phyloP scores from a whole-genome alignment of 2,329 filamentous ascomycete species.

The Tolypocladium capitatum region DNA sequence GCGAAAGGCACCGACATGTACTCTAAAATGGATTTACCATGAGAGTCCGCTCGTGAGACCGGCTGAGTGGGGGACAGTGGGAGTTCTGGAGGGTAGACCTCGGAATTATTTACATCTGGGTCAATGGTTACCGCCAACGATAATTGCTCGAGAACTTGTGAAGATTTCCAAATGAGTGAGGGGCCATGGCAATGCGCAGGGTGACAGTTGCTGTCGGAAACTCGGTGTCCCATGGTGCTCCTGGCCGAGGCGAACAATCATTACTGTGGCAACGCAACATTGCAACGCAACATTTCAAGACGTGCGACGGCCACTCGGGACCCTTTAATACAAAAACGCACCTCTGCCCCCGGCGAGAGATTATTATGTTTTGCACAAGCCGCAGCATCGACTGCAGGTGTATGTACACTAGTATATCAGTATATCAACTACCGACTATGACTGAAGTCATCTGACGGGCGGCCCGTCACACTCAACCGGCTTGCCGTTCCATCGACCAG shows the following conservation, averaged over 20 bases:
- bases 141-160: constrained; percentile 14
- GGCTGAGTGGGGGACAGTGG: constrained; percentile 28
- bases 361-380: no score
- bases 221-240: background rate
- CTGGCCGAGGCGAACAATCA: background rate
- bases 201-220: background rate
- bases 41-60: constrained; percentile 26
- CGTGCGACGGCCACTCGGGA: background rate
- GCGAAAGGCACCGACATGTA: constrained; percentile 33
- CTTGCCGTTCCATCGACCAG: background rate
- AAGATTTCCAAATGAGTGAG: constrained; percentile 3
- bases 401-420: no score
- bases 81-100: constrained; percentile 34
- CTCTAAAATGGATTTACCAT: constrained; percentile 28
- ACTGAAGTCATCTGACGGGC: background rate
- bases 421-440: background rate
- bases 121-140: constrained; percentile 25
- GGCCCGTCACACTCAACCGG: background rate
- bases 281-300: background rate
- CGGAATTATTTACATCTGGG: constrained; percentile 35
- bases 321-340: no score
- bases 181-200: background rate
- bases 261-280: background rate
- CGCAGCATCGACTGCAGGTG: no score
- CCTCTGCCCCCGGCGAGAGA: background rate